phyloP scores from a whole-genome alignment of 2,329 filamentous ascomycete species.

The Calonectria honghensis region DNA sequence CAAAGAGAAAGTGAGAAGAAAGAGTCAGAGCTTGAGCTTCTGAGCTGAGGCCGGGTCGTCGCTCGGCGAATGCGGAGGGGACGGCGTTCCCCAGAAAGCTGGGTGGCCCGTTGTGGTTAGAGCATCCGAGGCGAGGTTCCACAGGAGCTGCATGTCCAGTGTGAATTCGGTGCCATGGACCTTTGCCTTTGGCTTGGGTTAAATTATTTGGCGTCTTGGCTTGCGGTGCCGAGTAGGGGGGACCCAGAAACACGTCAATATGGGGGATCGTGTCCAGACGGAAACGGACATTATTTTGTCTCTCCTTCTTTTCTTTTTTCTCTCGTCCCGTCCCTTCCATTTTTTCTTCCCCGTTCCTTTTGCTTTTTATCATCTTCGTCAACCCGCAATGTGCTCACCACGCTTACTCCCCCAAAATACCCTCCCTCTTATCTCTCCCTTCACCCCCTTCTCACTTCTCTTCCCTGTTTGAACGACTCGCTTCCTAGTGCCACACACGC shows the following conservation, averaged over 20 bases:
- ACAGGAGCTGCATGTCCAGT: constrained; percentile 11
- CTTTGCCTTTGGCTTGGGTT: background rate
- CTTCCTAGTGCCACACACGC: background rate
- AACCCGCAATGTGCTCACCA: background rate
- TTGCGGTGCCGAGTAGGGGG: background rate
- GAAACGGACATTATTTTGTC: background rate
- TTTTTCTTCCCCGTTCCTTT: background rate
- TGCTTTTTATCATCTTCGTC: background rate
- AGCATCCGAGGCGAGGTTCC: constrained; percentile 33
- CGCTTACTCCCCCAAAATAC: background rate
- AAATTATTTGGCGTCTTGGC: constrained; percentile 6
- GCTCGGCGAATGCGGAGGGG: constrained; percentile 34
- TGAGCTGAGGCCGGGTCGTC: constrained; percentile 27
- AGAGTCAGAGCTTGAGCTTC: constrained; percentile 18
- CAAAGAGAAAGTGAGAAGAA: background rate
- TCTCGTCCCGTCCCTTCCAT: background rate
- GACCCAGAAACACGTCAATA: background rate
- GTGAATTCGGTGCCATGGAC: background rate
- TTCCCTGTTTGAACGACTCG: background rate
- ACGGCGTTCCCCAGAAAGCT: constrained; percentile 39
- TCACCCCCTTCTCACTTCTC: background rate
- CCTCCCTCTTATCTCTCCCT: background rate
- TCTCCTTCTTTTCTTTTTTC: background rate
- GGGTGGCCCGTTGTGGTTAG: constrained; percentile 23
- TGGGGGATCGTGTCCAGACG: background rate